Conservation (phyloP, 495 filamentous ascomycete genomes). For the Gamarada debralockiae region DNA sequence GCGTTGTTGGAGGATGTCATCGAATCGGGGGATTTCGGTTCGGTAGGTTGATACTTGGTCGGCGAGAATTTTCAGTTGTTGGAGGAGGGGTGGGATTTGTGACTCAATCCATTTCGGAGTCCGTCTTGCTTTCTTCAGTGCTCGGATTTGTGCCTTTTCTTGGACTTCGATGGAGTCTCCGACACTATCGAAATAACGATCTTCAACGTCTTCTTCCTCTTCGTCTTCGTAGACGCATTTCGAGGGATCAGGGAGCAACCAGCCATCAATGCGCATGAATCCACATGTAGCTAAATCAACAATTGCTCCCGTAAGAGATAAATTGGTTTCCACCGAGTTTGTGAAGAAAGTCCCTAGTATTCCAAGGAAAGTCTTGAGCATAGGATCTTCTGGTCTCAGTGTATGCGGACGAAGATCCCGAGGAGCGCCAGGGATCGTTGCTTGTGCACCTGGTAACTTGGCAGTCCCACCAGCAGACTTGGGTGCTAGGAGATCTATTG, state of each 20-base stretch:
- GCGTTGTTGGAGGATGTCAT: slow-evolving; percentile 69
- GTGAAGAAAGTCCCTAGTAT: slow-evolving; percentile 77
- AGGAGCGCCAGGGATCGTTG: slow-evolving; percentile 48
- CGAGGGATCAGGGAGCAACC: slow-evolving; percentile 76
- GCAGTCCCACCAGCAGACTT: slow-evolving; percentile 48
- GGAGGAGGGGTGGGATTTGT: slow-evolving; percentile 44
- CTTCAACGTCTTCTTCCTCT: slow-evolving; percentile 20
- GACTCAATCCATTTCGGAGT: slow-evolving; percentile 44
- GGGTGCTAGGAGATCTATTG: slow-evolving; percentile 51
- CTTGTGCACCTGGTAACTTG: slow-evolving; percentile 43
- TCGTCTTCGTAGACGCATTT: slow-evolving; percentile 51
- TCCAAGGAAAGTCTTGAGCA: slow-evolving; percentile 65
- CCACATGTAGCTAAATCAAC: slow-evolving; percentile 80
- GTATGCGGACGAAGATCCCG: slow-evolving; percentile 54
- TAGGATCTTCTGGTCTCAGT: slow-evolving; percentile 66
- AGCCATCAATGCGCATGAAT: slow-evolving; percentile 77
- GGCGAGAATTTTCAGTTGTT: slow-evolving; percentile 52
- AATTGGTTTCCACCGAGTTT: slow-evolving; percentile 86
- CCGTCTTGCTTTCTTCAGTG: slow-evolving; percentile 44
- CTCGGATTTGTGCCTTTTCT: slow-evolving; percentile 41
- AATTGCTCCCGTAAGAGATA: slow-evolving; percentile 78
- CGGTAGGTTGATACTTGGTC: slow-evolving; percentile 63
- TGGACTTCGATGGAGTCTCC: slow-evolving; percentile 27
- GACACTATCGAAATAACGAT: neutral
- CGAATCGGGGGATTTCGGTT: slow-evolving; percentile 68